These are phyloP conservation scores for Oenanthe sinensis DNA, from an alignment of 129 eudicot genomes.

Conservation along the genomic window DNA sequence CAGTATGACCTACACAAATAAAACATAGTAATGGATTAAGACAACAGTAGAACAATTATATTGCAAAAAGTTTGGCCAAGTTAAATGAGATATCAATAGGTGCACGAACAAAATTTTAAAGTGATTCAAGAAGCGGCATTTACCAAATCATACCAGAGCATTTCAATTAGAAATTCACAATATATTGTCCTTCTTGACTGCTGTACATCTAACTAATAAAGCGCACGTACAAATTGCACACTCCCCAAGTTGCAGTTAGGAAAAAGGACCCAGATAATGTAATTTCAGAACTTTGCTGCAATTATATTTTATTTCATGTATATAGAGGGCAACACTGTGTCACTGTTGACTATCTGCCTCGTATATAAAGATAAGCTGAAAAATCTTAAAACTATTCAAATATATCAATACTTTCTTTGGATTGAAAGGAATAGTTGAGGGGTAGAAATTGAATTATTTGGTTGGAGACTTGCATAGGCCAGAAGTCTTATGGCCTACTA, in stretches of 20 bases:
- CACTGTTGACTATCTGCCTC: background rate
- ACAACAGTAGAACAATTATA: background rate
- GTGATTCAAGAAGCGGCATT: background rate
- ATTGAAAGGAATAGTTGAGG: background rate
- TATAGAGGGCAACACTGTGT: too few relatives aligned
- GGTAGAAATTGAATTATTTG: background rate
- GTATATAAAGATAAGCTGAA: background rate
- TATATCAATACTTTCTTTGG: background rate
- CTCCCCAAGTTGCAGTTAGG: background rate
- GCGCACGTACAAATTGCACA: background rate
- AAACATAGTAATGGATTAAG: background rate
- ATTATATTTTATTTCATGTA: background rate
- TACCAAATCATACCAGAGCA: background rate
- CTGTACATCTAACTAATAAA: background rate
- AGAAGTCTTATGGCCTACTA: background rate
- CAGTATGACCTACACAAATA: conserved; percentile 49
- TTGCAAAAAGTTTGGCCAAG: background rate
- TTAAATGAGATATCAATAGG: background rate
- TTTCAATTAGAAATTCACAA: background rate
- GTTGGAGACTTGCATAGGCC: background rate
- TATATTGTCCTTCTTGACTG: background rate
- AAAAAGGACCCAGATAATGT: background rate
- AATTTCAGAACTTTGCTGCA: background rate
- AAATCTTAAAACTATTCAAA: background rate
- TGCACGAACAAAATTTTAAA: background rate